Evolutionary conservation across 257 asterid species (phyloP).

Genomic region (Dorcoceras hygrometricum): DNA sequence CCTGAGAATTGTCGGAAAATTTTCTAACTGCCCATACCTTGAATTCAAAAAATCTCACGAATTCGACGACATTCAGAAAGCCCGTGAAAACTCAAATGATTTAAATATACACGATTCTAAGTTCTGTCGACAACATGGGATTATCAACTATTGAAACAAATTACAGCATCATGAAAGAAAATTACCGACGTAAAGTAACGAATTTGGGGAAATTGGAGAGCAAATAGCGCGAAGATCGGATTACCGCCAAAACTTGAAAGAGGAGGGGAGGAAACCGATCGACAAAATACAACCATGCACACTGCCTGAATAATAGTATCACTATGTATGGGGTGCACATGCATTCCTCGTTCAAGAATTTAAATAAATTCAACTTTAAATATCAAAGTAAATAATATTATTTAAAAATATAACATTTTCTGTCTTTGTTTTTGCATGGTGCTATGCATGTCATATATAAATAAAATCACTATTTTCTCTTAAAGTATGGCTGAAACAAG

Average conservation of each 20-base stretch:
- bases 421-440: neutral
- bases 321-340: too few species aligned
- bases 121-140: slow-evolving; percentile 23
- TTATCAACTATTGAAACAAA: too few species aligned
- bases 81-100: slow-evolving; percentile 27
- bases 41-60: slow-evolving; percentile 16
- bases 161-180: neutral
- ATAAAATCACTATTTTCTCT: too few species aligned
- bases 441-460: too few species aligned
- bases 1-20: too few species aligned
- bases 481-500: too few species aligned
- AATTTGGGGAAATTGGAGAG: slow-evolving; percentile 21
- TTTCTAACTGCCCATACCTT: too few species aligned
- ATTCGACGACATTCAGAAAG: slow-evolving; percentile 26
- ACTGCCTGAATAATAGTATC: neutral
- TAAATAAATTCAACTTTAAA: too few species aligned
- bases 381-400: too few species aligned
- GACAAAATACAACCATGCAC: neutral
- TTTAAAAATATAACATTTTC: too few species aligned
- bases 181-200: neutral
- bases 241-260: slow-evolving; percentile 55
- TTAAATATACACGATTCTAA: slow-evolving; percentile 24
- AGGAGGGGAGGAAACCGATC: slow-evolving; percentile 32
- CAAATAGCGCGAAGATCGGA: slow-evolving; percentile 38
- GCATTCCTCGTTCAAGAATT: neutral